These are phyloP conservation scores for Cercophora sp. DNA, from an alignment of 495 filamentous ascomycete genomes.

Conservation along the genomic window DNA sequence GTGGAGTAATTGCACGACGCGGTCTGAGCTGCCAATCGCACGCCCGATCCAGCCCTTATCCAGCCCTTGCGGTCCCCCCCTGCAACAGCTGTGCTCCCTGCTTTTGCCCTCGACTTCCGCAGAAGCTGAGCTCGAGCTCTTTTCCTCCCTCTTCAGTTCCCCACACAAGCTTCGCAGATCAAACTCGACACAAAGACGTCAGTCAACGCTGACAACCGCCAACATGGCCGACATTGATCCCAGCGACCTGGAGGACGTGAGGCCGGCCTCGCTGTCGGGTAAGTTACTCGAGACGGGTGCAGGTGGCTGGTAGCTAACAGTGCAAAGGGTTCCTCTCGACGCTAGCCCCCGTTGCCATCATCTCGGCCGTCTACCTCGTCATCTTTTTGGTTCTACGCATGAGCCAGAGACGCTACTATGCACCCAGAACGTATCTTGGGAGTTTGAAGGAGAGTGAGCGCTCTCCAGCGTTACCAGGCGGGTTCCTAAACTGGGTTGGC, in stretches of 20 bases:
- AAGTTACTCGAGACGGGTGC: slow-evolving; percentile 7
- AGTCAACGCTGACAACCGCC: not conserved
- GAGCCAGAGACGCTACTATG: slow-evolving; percentile 72
- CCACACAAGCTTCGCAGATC: too few species aligned
- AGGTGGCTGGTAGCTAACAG: not conserved
- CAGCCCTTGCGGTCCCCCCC: not conserved
- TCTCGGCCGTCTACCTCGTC: slow-evolving; percentile 59
- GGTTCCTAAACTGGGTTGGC: slow-evolving; percentile 70
- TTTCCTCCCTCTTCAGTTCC: not conserved
- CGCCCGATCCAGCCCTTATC: not conserved
- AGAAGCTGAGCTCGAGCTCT: slow-evolving; percentile 11
- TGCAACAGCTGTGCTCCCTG: slow-evolving; percentile 9
- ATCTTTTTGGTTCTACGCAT: slow-evolving; percentile 76
- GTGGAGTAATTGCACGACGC: not conserved
- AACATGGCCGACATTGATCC: not conserved
- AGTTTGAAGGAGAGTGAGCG: slow-evolving; percentile 65
- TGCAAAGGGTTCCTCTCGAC: slow-evolving; percentile 59
- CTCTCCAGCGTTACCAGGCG: slow-evolving; percentile 62
- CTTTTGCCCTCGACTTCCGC: not conserved
- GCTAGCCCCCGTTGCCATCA: slow-evolving; percentile 62
- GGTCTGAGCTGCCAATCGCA: slow-evolving; percentile 8
- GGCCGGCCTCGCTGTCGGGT: slow-evolving; percentile 26
- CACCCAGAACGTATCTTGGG: slow-evolving; percentile 83
- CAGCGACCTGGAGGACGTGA: not conserved
- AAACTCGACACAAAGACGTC: too few species aligned